These are phyloP conservation scores for Hypoxylon intermedium DNA, from an alignment of 495 filamentous ascomycete genomes.

Conservation along the genomic window DNA sequence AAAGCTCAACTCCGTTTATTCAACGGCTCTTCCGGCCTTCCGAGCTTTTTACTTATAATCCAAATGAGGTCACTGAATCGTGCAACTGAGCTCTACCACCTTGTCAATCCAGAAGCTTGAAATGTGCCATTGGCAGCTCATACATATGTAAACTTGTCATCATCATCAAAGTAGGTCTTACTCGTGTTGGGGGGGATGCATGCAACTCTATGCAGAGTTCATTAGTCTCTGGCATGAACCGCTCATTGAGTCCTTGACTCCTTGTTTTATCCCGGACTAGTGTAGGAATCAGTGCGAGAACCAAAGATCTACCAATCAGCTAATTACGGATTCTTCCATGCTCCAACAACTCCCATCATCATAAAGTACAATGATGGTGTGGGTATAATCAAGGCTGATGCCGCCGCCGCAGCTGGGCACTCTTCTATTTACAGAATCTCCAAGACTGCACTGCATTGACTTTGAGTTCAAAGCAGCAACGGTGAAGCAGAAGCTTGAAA, in stretches of 20 bases:
- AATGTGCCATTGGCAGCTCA: background rate
- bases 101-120: too few species aligned
- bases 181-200: too few species aligned
- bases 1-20: constrained; percentile 22
- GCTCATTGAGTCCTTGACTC: too few species aligned
- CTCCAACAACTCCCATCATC: constrained; percentile 6
- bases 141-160: too few species aligned
- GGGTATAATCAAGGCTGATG: constrained; percentile 20
- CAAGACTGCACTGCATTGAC: background rate
- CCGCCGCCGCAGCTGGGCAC: constrained; percentile 14
- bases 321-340: too few species aligned
- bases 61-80: constrained; percentile 16
- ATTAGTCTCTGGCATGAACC: background rate
- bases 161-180: too few species aligned
- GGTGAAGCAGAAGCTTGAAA: background rate
- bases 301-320: too few species aligned
- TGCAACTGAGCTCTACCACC: background rate
- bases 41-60: constrained; percentile 4
- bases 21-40: constrained; percentile 34
- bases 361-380: constrained; percentile 11
- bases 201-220: too few species aligned
- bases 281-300: too few species aligned
- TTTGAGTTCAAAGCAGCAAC: too few species aligned
- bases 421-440: background rate
- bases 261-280: background rate